Conservation (phyloP, 495 filamentous ascomycete genomes). For the Penicillium nucicola region DNA sequence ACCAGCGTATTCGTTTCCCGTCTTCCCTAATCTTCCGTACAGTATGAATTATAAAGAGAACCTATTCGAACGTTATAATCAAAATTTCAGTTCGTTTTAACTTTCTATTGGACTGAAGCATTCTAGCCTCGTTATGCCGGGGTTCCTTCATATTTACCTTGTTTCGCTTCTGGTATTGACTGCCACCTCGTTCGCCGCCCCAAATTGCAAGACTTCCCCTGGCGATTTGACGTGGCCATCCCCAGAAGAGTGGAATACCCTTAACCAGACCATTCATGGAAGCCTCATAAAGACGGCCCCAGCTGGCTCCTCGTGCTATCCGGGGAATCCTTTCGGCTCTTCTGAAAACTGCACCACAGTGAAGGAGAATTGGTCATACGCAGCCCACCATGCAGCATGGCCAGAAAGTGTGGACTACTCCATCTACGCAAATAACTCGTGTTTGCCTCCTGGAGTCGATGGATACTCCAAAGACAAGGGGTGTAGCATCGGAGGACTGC, state of each 20-base stretch:
- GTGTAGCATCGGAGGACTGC: slow-evolving; percentile 25
- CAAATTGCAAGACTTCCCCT: slow-evolving; percentile 19
- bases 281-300: slow-evolving; percentile 17
- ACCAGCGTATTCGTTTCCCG: too few relatives aligned
- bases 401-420: slow-evolving; percentile 21
- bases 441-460: slow-evolving; percentile 11
- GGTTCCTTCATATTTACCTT: too few relatives aligned
- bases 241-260: slow-evolving; percentile 18
- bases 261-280: slow-evolving; percentile 24
- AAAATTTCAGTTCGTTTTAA: too few relatives aligned
- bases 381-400: slow-evolving; percentile 12
- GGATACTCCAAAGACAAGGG: slow-evolving; percentile 15
- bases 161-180: too few relatives aligned
- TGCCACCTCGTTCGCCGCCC: background rate
- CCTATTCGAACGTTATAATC: too few relatives aligned
- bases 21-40: too few relatives aligned
- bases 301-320: slow-evolving; percentile 25
- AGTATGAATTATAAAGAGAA: too few relatives aligned
- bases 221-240: slow-evolving; percentile 24
- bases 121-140: too few relatives aligned
- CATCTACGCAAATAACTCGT: slow-evolving; percentile 25
- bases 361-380: slow-evolving; percentile 18
- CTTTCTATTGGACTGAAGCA: too few relatives aligned
- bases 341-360: slow-evolving; percentile 18
- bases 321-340: slow-evolving; percentile 17